phyloP scores from a whole-genome alignment of 495 filamentous ascomycete genomes.

The Xylaria palmicola region DNA sequence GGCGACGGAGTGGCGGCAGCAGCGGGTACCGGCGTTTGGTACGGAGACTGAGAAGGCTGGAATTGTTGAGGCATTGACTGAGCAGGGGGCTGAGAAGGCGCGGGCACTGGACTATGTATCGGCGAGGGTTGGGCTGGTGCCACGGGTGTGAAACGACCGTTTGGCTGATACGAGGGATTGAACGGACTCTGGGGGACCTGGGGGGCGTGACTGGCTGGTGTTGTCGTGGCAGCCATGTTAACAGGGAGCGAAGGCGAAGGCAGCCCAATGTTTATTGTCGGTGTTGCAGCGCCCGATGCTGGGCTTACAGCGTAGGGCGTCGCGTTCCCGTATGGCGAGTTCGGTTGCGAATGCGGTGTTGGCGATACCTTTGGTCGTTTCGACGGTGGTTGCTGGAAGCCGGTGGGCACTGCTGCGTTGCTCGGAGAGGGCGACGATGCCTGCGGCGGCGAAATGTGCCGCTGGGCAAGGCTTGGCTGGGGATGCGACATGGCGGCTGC shows the following conservation, averaged over 20 bases:
- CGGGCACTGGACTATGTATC: conserved; percentile 26
- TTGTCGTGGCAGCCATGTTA: conserved; percentile 3
- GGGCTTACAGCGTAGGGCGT: conserved; percentile 26
- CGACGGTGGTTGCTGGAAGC: conserved; percentile 49
- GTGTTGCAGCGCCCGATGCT: conserved; percentile 26
- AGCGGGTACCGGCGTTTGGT: conserved; percentile 11
- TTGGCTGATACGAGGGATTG: conserved; percentile 32
- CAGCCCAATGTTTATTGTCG: conserved; percentile 17
- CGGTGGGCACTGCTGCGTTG: conserved; percentile 17
- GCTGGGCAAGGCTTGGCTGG: conserved; percentile 23
- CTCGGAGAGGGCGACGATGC: conserved; percentile 35
- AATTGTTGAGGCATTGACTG: background rate
- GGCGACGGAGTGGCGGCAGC: conserved; percentile 17
- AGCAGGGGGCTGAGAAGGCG: conserved; percentile 29
- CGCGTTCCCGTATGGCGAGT: conserved; percentile 22
- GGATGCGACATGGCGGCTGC: conserved; percentile 27
- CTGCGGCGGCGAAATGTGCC: conserved; percentile 39
- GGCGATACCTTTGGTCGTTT: conserved; percentile 72
- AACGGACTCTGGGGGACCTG: conserved; percentile 23
- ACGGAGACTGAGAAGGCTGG: background rate
- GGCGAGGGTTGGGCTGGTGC: conserved; percentile 46
- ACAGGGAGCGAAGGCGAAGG: conserved; percentile 24
- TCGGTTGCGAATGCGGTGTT: conserved; percentile 39
- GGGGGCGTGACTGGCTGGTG: conserved; percentile 20
- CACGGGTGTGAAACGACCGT: conserved; percentile 51